Percentiles rank a stretch among this genome's conserved stretches.
phyloP scores from a whole-genome alignment of 179 eudicot species.

The Gypsophila paniculata region DNA sequence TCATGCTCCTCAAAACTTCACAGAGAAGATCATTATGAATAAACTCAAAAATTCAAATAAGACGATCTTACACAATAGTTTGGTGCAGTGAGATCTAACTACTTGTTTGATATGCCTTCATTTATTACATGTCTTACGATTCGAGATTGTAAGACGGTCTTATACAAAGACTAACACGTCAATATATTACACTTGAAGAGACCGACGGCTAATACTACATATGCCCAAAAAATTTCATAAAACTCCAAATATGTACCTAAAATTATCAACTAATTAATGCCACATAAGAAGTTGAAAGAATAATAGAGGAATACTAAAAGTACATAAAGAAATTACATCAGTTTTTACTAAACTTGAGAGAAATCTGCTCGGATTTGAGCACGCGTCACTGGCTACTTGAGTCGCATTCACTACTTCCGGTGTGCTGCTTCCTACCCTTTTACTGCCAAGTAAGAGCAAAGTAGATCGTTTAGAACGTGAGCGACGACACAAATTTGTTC shows the following conservation, averaged over 20 bases:
- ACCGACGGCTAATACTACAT: constrained; percentile 18
- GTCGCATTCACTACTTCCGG: constrained; percentile 52
- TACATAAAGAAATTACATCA: constrained; percentile 25
- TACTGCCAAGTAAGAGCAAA: constrained; percentile 40
- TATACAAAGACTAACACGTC: too few species aligned
- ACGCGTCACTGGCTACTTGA: constrained; percentile 36
- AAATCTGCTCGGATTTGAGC: constrained; percentile 14
- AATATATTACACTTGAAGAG: constrained; percentile 17
- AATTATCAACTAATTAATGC: constrained; percentile 16
- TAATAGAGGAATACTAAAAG: constrained; percentile 25
- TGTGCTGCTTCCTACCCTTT: constrained; percentile 41
- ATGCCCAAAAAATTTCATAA: constrained; percentile 27
- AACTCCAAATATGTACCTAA: constrained; percentile 23
- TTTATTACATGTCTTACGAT: too few species aligned
- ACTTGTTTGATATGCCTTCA: too few species aligned
- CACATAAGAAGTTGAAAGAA: constrained; percentile 28
- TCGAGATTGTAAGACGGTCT: too few species aligned
- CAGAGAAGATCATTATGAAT: background rate
- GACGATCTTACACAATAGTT: too few species aligned
- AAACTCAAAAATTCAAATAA: too few species aligned
- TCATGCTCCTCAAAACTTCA: background rate
- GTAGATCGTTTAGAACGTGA: background rate
- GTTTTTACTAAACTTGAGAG: constrained; percentile 16
- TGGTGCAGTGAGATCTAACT: too few species aligned
- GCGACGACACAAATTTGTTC: background rate